Evolutionary conservation across 202 grass and related monocot species (phyloP), one percentile per base, ranked within the genome.

Genomic region (Musa balbisiana): DNA sequence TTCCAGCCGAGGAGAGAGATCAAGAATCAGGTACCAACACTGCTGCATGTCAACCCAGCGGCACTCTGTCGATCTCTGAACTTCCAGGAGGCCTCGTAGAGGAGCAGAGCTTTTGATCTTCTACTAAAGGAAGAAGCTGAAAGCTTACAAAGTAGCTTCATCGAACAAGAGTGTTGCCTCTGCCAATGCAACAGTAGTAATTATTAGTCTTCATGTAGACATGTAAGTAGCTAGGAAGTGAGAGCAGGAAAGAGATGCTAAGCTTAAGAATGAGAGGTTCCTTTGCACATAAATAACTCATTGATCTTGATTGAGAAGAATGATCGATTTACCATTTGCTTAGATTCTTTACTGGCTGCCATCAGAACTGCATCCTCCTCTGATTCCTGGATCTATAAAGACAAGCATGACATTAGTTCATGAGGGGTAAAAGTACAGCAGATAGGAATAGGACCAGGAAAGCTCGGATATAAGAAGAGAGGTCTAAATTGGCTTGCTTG

Each of bases 21-120:
- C 49, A 53, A 64, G 75, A 77, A 27, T 25, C 60, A 66, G 5
- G 62, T 2, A 19, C 75, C 66, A 16, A 71, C 62, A 21, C 69
- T 70, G 52, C 49, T 91, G 77, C 83, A 85, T 69, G 27, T 78
- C 0, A 91, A 91, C 74, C 89, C 89, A 0, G 80, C 79, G 0
- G 85, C 89, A 22, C 66, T 91, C 0, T 80, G 74, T 15, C 85
- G 85, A 50, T 91, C 85, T 8, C 70, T 80, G n/a, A 84, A 78
- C 70, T 91, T 87, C 82, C 88, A 87, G 52, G 88, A 90, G 80
- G 79, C 67, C 68, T 84, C 79, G 53, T 90, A 85, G 86, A 9
- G 17, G 23, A 19, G 54, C 11, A 12, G 23, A 70, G 43, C 26
- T 50, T n/a, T 13, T 3, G 33, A 51, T 6, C 33, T 43, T 43